A percentile compares a stretch with the other conserved stretches of the same genome.
These are phyloP conservation scores for Malus orientalis DNA, from an alignment of 306 rosid genomes.

Conservation along the genomic window DNA sequence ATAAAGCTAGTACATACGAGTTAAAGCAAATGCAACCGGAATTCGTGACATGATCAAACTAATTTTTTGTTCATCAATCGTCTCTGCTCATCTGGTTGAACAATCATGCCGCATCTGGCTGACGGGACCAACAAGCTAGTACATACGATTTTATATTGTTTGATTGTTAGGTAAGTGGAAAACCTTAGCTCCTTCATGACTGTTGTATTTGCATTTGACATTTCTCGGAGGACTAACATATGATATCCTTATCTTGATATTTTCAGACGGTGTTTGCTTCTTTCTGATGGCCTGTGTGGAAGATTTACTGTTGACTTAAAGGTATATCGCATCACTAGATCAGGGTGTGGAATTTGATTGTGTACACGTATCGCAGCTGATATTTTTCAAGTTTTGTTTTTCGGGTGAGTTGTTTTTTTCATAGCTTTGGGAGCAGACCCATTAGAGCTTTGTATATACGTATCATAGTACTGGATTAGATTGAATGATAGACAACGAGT, in stretches of 20 bases:
- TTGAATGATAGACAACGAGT: conserved; percentile 34
- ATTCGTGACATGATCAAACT: conserved; percentile 19
- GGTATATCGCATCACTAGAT: conserved; percentile 28
- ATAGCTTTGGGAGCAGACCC: conserved; percentile 34
- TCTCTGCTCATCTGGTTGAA: conserved; percentile 25
- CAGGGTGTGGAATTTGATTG: conserved; percentile 36
- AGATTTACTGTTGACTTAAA: conserved; percentile 32
- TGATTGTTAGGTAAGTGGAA: conserved; percentile 40
- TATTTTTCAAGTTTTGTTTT: conserved; percentile 30
- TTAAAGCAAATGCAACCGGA: conserved; percentile 20
- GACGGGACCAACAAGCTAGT: conserved; percentile 22
- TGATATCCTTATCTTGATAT: neutral
- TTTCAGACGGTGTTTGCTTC: conserved; percentile 33
- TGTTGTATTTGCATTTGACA: neutral
- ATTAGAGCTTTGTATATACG: conserved; percentile 46
- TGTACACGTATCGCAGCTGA: conserved; percentile 37
- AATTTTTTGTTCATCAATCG: conserved; percentile 18
- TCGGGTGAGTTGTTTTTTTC: conserved; percentile 21
- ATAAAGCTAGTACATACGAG: conserved; percentile 15
- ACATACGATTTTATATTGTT: conserved; percentile 15
- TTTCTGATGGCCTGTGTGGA: conserved; percentile 36
- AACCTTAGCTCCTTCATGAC: neutral
- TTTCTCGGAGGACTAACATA: conserved; percentile 10
- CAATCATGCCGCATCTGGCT: conserved; percentile 30
- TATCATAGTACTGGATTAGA: conserved; percentile 39